Conservation (phyloP, 257 asterid species). For the Primulina huaijiensis region DNA sequence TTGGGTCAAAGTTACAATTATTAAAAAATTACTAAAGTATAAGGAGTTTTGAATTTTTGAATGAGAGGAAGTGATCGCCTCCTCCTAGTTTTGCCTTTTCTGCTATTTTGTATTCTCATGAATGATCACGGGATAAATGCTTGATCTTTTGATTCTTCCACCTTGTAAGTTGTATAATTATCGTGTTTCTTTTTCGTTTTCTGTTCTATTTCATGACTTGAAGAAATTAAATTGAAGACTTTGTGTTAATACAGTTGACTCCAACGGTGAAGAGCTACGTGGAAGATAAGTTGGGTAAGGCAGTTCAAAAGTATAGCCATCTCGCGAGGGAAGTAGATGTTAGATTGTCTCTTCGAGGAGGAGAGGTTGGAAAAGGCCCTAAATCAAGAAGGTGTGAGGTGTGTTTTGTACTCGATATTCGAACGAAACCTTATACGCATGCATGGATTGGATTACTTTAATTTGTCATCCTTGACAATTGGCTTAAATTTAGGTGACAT, state of each 20-base stretch:
- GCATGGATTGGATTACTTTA: neutral
- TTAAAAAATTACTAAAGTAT: neutral
- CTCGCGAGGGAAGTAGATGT: slow-evolving; percentile 90
- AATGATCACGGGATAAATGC: too few species aligned
- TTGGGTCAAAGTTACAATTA: neutral
- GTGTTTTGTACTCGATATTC: slow-evolving; percentile 1
- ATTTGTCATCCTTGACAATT: neutral
- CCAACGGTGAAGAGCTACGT: slow-evolving; percentile 74
- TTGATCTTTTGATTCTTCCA: too few species aligned
- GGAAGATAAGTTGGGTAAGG: slow-evolving; percentile 89
- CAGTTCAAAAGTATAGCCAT: slow-evolving; percentile 83
- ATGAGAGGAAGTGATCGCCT: neutral
- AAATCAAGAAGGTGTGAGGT: slow-evolving; percentile 88
- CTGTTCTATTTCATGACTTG: too few species aligned
- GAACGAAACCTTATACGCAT: neutral
- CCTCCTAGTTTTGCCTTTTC: neutral
- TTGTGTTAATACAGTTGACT: slow-evolving; percentile 44
- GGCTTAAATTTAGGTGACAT: slow-evolving; percentile 55
- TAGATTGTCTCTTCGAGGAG: slow-evolving; percentile 81
- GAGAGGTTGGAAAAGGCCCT: slow-evolving; percentile 90
- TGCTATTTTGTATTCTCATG: too few species aligned
- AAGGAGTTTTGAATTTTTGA: neutral
- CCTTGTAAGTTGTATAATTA: too few species aligned
- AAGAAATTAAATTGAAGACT: neutral
- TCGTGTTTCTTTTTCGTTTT: too few species aligned